phyloP scores from a whole-genome alignment of 176 grass and related monocot genomes.

The Olyra latifolia region DNA sequence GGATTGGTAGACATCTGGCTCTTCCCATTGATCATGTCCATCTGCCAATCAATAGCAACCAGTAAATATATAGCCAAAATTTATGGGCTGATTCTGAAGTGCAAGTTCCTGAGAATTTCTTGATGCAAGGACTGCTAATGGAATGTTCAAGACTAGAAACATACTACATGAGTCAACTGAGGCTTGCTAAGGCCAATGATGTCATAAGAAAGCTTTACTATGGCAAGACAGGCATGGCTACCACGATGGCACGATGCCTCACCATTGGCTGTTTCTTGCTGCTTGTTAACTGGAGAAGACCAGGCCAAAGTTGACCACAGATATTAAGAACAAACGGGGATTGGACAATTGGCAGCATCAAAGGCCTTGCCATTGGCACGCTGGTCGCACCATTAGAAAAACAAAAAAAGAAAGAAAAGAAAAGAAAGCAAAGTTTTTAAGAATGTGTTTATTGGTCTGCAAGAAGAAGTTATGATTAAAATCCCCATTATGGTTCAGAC shows the following conservation, averaged over 20 bases:
- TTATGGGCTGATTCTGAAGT: not conserved
- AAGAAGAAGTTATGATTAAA: not conserved
- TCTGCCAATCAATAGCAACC: conserved; percentile 10
- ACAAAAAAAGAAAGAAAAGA: not conserved
- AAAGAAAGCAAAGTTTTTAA: not conserved
- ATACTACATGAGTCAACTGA: not conserved
- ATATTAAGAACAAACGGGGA: not conserved
- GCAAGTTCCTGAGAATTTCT: not conserved
- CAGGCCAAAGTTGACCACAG: not conserved
- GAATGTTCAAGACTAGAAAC: not conserved
- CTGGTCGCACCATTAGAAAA: not conserved
- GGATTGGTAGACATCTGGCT: conserved; percentile 5
- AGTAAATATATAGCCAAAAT: not conserved
- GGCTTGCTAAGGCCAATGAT: not conserved
- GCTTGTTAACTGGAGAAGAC: not conserved
- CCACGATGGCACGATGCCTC: not conserved
- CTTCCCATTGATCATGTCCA: conserved; percentile 27
- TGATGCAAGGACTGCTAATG: not conserved
- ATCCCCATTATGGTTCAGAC: not conserved
- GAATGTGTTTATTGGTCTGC: not conserved
- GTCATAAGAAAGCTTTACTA: not conserved
- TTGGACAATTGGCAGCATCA: not conserved
- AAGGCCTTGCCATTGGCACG: not conserved
- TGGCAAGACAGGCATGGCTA: not conserved
- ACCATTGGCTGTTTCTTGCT: not conserved